Evolutionary conservation across 2,329 filamentous ascomycete species (phyloP), one percentile per base, ranked within the genome.

Genomic region (Cephalotrichum gorgonifer): DNA sequence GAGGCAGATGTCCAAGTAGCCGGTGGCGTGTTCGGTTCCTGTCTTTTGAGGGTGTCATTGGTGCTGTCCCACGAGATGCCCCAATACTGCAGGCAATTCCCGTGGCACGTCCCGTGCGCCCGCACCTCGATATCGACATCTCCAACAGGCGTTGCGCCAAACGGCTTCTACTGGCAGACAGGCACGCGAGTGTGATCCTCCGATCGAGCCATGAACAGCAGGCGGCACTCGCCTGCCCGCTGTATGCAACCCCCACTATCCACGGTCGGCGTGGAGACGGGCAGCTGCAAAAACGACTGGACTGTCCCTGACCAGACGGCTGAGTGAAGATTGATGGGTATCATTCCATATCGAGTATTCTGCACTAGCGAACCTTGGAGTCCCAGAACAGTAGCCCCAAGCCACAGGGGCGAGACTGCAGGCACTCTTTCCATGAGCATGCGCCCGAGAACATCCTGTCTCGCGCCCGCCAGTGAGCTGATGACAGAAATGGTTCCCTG

Each of bases 81-180:
- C 44, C 49, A 31, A 27, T 60, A 59, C 20, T 50, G 49, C 45
- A 62, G 57, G 44, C 50, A 25, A 47, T 63, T 58, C 26, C 45
- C 52, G 30, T 47, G 47, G 50, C 57, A 62, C 4, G 54, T 33
- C 25, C 54, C 54, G 53, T 64, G 59, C 44, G 41, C 39, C 33
- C 57, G 58, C 6, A 64, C 58, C 43, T 60, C 56, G 11, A 63
- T 44, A 47, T 63, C 58, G 35, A 55, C 56, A 51, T 62, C 56
- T 48, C 55, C 57, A 8, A 58, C 31, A 17, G 44, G 49, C 43
- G 57, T 62, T 42, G 42, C 51, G 12, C 62, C 61, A 51, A 63
- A 61, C 47, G 60, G 61, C 33, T 30, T 54, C 62, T 59, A 65
- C 44, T 57, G 57, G 43, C 55, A 58, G 20, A 60, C 8, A 17